Evolutionary conservation across 345 rosid genomes (phyloP), one percentile per base, ranked within the genome.

Genomic region (Murraya koenigii): DNA sequence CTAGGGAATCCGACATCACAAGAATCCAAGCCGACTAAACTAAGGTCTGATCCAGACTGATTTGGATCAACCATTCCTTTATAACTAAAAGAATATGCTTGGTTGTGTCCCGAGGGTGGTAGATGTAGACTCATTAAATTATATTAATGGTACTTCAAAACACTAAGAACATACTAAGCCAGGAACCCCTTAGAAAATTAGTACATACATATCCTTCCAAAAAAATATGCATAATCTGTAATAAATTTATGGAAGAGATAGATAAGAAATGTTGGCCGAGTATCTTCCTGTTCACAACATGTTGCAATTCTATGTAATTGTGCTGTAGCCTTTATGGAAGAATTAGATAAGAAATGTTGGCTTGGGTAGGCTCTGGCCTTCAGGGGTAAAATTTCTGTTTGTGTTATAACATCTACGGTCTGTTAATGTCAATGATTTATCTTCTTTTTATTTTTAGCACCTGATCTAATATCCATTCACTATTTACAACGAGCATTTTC

Each of bases 41-140:
- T 52, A 41, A 62, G 28, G 63, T 11, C 65, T 80, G 55, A 80
- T 63, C 47, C 71, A 41, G 13, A 36, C 66, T 47, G 44, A 60
- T 38, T 38, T 14, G 32, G 58, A 20, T 69, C 61, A 39, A 19
- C n/a, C 32, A 20, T 55, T 80, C 58, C 36, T 14, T 67, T 58
- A 62, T 59, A 67, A 13, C 49, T 72, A 73, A 72, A 62, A 41
- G 3, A 32, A 22, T 32, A 8, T 58, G 61, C 25, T 32, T 66
- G 66, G 39, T 49, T 71, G 13, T 3, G 22, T 55, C 63, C 14
- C 33, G 30, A 33, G 23, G 19, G 19, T 55, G 75, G 30, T 9
- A 30, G n/a, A n/a, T n/a, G n/a, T n/a, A 32, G 47, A 22, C 30
- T 52, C 30, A 32, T 30, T 7, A 49, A 54, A 71, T 25, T 32